Evolutionary conservation across 768 basidiomycete genomes (phyloP), one percentile per base, ranked within the genome.

Genomic region (Imleria badia): DNA sequence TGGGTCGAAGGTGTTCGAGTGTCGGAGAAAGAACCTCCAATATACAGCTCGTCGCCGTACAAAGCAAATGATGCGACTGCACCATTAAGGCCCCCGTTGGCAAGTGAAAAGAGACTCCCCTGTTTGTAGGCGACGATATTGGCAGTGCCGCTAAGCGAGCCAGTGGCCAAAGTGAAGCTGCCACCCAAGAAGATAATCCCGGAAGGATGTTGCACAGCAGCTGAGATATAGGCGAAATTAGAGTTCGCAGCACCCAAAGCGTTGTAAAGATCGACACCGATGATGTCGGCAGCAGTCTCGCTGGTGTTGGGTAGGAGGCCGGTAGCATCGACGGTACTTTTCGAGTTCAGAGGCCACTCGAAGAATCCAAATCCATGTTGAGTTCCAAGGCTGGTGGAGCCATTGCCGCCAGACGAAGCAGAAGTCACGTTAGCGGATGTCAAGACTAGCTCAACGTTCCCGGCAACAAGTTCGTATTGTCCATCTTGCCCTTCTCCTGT

Each of bases 21-120:
- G 57, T 89, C 86, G 1, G 77, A 79, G 75, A 99, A 99, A 0
- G 84, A 76, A 1, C 97, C 97, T n/a, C 93, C 96, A 38, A 95
- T 84, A 67, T 81, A 97, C 12, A 98, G 71, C 19, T 75, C 75
- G 61, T 89, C 78, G 12, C 81, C 84, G 50, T 78, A 73, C 31
- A 88, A 63, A n/a, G 80, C 75, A 38, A 95, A 67, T 1, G 91
- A 80, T 10, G 80, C 76, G 10, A 98, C 91, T 10, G 79, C 71
- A 4, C 91, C 95, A 65, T 95, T 85, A 50, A 98, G 77, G 11
- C 97, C 97, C 26, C 80, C 79, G 13, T 79, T 74, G 0, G 86
- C 65, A 17, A 94, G 66, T 0, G 78, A 63, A 10, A 73, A 63
- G 29, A 91, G 73, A 5, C 70, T 76, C 3, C 85, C 83, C 59